These are phyloP conservation scores for Cercophora samala DNA, from an alignment of 495 filamentous ascomycete genomes.

Conservation along the genomic window DNA sequence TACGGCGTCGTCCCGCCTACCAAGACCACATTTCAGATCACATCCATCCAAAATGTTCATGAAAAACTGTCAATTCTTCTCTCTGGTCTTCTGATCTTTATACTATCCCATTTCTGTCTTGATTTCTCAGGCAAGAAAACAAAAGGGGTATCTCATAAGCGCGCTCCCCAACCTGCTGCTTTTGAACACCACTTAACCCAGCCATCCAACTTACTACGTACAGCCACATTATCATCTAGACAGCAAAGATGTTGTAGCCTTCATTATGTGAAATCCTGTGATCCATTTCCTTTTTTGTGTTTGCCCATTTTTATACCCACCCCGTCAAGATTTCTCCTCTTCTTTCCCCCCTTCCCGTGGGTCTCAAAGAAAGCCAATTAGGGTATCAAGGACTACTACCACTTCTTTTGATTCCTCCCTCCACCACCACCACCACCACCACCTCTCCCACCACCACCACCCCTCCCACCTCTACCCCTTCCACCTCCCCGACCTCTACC, in stretches of 20 bases:
- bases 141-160: no score
- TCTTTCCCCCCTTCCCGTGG: neutral
- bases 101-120: no score
- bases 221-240: no score
- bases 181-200: neutral
- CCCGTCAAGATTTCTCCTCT: neutral
- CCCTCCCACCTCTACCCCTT: conserved; percentile 17
- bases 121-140: no score
- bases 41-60: no score
- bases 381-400: neutral
- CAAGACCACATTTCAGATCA: no score
- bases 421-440: conserved; percentile 4
- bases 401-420: conserved; percentile 6
- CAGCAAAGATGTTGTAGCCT: no score
- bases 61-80: neutral
- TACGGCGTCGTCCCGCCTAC: no score
- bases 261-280: no score
- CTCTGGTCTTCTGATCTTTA: neutral
- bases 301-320: no score
- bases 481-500: conserved; percentile 10
- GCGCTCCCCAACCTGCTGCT: neutral
- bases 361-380: no score
- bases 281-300: no score
- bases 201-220: neutral
- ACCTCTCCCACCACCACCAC: conserved; percentile 19